Evolutionary conservation across 257 asterid genomes (phyloP).

Genomic region (Solanum gandarillasii): DNA sequence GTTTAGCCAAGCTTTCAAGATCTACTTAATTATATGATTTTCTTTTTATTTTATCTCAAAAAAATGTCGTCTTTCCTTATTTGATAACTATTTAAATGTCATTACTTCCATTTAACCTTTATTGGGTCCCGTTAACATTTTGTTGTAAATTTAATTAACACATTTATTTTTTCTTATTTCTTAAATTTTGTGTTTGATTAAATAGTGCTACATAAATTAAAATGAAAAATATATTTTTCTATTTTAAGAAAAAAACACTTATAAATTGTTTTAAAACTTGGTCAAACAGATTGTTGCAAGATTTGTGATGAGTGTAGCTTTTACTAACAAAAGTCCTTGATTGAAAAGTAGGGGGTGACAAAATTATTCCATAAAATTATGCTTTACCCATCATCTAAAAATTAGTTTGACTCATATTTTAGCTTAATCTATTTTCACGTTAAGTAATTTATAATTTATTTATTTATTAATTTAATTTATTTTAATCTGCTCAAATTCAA

Average conservation of each 20-base stretch:
- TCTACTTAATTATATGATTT: not conserved
- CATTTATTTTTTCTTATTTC: not conserved
- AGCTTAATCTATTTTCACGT: not conserved
- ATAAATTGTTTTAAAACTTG: not conserved
- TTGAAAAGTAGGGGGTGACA: not conserved
- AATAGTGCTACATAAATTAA: too few relatives aligned
- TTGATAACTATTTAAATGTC: not conserved
- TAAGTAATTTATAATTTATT: not conserved
- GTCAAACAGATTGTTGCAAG: not conserved
- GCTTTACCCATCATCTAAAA: not conserved
- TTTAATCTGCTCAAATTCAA: not conserved
- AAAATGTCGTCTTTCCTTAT: not conserved
- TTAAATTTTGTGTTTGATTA: rapidly evolving
- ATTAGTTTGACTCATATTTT: not conserved
- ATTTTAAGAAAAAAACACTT: too few relatives aligned
- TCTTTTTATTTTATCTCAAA: too few relatives aligned
- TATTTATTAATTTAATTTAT: not conserved
- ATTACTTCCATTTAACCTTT: not conserved
- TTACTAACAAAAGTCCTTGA: not conserved
- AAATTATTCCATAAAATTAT: not conserved
- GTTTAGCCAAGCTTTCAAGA: not conserved
- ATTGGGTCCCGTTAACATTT: not conserved
- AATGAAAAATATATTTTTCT: too few relatives aligned
- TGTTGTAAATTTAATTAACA: too few relatives aligned
- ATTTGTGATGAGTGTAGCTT: not conserved